phyloP scores from a whole-genome alignment of 805 yeast species.

The Pichia occidentalis region DNA sequence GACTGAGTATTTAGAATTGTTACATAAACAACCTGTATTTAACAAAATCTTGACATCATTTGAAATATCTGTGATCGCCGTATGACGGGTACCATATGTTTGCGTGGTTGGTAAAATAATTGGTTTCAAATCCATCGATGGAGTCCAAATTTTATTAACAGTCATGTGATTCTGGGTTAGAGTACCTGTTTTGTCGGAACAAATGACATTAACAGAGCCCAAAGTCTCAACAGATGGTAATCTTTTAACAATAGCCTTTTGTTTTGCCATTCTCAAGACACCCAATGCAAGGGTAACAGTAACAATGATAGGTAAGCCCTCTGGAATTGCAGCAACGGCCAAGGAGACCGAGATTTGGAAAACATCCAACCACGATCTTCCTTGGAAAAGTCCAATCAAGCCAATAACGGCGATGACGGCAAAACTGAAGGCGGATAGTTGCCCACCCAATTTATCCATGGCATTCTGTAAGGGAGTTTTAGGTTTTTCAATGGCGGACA shows the following conservation, averaged over 20 bases:
- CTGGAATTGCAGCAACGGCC: constrained; percentile 99
- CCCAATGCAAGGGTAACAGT: constrained; percentile 96
- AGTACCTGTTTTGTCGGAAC: constrained; percentile 89
- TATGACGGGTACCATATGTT: constrained; percentile 33
- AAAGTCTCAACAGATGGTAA: constrained; percentile 93
- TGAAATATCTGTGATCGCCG: constrained; percentile 41
- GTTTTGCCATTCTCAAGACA: constrained; percentile 91
- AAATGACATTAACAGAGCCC: constrained; percentile 89
- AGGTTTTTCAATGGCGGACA: constrained; percentile 92
- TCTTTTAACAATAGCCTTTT: constrained; percentile 89
- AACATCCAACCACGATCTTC: constrained; percentile 95
- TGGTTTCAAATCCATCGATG: constrained; percentile 40
- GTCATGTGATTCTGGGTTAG: constrained; percentile 90
- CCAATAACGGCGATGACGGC: constrained; percentile 88
- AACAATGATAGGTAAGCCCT: constrained; percentile 96
- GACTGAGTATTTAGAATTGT: constrained; percentile 61
- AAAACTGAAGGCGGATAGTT: constrained; percentile 78
- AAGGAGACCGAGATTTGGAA: constrained; percentile 94
- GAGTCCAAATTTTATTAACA: constrained; percentile 74
- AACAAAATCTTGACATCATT: constrained; percentile 49
- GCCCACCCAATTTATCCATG: constrained; percentile 94
- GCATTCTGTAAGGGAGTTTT: constrained; percentile 94
- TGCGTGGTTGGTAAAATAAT: constrained; percentile 17
- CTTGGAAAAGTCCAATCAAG: constrained; percentile 82
- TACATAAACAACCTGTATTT: constrained; percentile 67